These are phyloP conservation scores for Ceratocystis cubensis DNA, from an alignment of 2,329 filamentous ascomycete species.

Conservation along the genomic window DNA sequence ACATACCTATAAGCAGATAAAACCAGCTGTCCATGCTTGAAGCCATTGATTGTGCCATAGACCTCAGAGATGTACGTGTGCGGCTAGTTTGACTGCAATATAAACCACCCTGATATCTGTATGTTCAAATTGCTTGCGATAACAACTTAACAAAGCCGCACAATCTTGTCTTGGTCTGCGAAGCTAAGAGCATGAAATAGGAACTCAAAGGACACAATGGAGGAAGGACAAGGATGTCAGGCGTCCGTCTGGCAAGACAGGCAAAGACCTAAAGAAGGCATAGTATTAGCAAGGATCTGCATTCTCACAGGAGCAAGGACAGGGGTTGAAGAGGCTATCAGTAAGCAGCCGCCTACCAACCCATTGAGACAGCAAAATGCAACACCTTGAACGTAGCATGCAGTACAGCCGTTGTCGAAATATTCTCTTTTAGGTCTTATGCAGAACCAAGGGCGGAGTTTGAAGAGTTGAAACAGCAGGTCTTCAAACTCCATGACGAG, in stretches of 20 bases:
- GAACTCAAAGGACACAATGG: neutral
- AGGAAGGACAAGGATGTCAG: neutral
- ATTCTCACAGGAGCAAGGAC: neutral
- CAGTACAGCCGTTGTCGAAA: neutral
- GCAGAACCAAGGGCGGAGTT: neutral
- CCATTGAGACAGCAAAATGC: neutral
- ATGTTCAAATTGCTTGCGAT: neutral
- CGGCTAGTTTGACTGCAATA: neutral
- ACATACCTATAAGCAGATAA: neutral
- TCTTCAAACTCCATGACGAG: neutral
- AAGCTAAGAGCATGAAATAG: neutral
- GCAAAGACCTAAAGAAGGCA: neutral
- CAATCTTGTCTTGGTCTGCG: neutral
- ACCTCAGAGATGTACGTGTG: neutral
- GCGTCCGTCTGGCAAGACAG: neutral
- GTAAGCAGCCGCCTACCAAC: neutral
- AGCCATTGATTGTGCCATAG: neutral
- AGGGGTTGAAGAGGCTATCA: neutral
- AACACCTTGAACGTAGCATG: neutral
- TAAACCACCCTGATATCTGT: neutral
- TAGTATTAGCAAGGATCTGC: constrained; percentile 1
- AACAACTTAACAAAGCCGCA: neutral
- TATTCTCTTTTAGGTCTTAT: neutral
- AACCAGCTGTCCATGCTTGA: neutral
- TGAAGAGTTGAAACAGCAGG: neutral